phyloP scores from a whole-genome alignment of 2,329 filamentous ascomycete species.

The Aspergillus pseudoglaucus region DNA sequence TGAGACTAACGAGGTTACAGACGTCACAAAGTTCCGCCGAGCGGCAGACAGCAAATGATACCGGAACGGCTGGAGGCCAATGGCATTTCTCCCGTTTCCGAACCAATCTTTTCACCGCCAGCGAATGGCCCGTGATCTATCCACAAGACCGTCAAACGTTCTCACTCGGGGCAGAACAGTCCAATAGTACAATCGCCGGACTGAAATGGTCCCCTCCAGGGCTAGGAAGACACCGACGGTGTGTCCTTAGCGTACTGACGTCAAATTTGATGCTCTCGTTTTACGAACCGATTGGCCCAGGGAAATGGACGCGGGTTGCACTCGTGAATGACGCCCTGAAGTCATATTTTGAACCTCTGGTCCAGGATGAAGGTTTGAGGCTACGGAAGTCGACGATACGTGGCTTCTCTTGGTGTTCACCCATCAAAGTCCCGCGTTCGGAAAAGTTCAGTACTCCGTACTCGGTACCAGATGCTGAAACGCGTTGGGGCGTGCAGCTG shows the following conservation, averaged over 20 bases:
- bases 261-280: slow-evolving; percentile 52
- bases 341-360: slow-evolving; percentile 29
- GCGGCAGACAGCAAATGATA: slow-evolving; percentile 14
- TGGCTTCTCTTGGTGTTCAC: slow-evolving; percentile 37
- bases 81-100: slow-evolving; percentile 40
- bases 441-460: slow-evolving; percentile 1
- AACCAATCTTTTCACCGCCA: slow-evolving; percentile 46
- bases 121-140: slow-evolving; percentile 44
- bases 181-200: slow-evolving; percentile 42
- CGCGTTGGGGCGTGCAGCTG: slow-evolving; percentile 30
- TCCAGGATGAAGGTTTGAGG: slow-evolving; percentile 13
- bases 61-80: slow-evolving; percentile 16
- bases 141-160: slow-evolving; percentile 43
- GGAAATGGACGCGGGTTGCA: slow-evolving; percentile 47
- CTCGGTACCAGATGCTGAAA: slow-evolving; percentile 11
- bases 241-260: slow-evolving; percentile 50
- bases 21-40: slow-evolving; percentile 18
- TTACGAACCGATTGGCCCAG: slow-evolving; percentile 46
- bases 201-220: slow-evolving; percentile 54
- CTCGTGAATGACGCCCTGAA: slow-evolving; percentile 48
- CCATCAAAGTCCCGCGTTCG: slow-evolving; percentile 16
- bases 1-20: slow-evolving; percentile 8
- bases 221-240: slow-evolving; percentile 48
- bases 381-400: slow-evolving; percentile 30
- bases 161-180: slow-evolving; percentile 55